Percentiles rank a stretch among this genome's conserved stretches.
Conservation (phyloP, 2,329 filamentous ascomycete species). For the Pseudogymnoascus sp. region DNA sequence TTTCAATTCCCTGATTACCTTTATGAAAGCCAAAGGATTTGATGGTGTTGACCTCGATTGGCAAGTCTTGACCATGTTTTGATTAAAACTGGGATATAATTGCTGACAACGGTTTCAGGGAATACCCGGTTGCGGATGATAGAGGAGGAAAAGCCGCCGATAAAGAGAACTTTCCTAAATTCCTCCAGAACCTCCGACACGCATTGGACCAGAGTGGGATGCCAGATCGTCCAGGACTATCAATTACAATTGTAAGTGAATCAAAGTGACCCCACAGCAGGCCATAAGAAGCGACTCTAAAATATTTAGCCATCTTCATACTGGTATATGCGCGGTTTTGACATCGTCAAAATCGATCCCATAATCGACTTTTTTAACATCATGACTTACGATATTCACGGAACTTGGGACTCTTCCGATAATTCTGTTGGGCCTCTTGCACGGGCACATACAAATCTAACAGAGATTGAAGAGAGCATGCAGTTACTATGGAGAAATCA, state of each 20-base stretch:
- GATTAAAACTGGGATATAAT: not conserved
- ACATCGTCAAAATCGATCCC: conserved; percentile 17
- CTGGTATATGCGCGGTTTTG: conserved; percentile 27
- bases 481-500: conserved; percentile 40
- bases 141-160: conserved; percentile 32
- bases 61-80: conserved; percentile 13
- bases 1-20: conserved; percentile 29
- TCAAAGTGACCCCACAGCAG: not conserved
- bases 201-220: not conserved
- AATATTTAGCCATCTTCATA: conserved; percentile 17
- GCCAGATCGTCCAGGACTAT: not conserved
- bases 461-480: conserved; percentile 35
- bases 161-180: conserved; percentile 26
- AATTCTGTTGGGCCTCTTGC: conserved; percentile 31
- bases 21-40: conserved; percentile 35
- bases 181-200: conserved; percentile 16
- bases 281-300: not conserved
- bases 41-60: conserved; percentile 40
- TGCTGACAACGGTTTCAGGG: conserved; percentile 10
- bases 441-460: conserved; percentile 38
- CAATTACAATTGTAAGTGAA: not conserved
- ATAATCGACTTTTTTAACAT: conserved; percentile 24
- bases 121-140: conserved; percentile 31
- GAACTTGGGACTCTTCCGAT: conserved; percentile 32
- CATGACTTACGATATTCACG: conserved; percentile 27